These are phyloP conservation scores for Helenozyma rhizophorensis DNA, from an alignment of 805 yeast species.

Conservation along the genomic window DNA sequence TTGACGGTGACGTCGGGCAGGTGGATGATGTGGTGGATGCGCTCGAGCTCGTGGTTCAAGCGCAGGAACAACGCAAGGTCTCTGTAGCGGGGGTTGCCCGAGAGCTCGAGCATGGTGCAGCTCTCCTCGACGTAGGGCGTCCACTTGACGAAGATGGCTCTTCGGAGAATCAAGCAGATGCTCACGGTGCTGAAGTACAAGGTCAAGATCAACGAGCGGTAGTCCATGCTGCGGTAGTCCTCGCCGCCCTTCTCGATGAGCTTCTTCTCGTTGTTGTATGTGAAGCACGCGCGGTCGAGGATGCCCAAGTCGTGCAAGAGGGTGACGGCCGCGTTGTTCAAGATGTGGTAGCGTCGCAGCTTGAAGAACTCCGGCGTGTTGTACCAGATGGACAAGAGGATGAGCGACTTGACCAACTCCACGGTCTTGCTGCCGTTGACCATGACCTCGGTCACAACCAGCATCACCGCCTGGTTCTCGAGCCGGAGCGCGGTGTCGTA, in stretches of 20 bases:
- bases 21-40: slow-evolving; percentile 50
- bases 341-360: slow-evolving; percentile 71
- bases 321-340: slow-evolving; percentile 59
- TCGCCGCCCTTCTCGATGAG: slow-evolving; percentile 10
- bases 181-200: slow-evolving; percentile 62
- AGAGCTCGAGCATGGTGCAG: slow-evolving; percentile 42
- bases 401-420: slow-evolving; percentile 59
- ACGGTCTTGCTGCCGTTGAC: slow-evolving; percentile 66
- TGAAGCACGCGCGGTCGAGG: slow-evolving; percentile 42
- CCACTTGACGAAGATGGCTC: slow-evolving; percentile 62
- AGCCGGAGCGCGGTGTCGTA: slow-evolving; percentile 42
- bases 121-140: slow-evolving; percentile 60
- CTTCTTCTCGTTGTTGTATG: slow-evolving; percentile 11
- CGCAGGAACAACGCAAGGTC: slow-evolving; percentile 56
- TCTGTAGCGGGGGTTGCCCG: slow-evolving; percentile 27
- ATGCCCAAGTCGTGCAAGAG: slow-evolving; percentile 76
- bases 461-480: slow-evolving; percentile 49
- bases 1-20: slow-evolving; percentile 23
- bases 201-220: slow-evolving; percentile 49
- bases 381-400: slow-evolving; percentile 72
- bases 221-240: slow-evolving; percentile 34
- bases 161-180: slow-evolving; percentile 59
- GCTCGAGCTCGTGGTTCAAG: slow-evolving; percentile 57
- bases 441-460: slow-evolving; percentile 56
- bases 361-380: slow-evolving; percentile 79